Conservation (phyloP, 768 basidiomycete species). For the Macrolepiota fuliginosa region DNA sequence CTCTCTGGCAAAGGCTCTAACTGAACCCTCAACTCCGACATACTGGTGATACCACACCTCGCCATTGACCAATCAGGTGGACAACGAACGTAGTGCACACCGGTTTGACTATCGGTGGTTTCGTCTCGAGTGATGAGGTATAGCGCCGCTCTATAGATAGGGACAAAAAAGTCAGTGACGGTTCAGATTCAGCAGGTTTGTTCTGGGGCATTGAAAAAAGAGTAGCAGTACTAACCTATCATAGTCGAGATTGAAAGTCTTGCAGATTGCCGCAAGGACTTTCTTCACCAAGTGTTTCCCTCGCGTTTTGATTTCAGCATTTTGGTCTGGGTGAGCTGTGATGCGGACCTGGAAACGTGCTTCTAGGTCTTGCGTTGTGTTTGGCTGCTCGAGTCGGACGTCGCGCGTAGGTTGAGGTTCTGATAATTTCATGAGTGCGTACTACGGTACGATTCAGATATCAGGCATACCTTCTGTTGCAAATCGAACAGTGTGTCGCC, state of each 20-base stretch:
- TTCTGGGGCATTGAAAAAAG: background rate
- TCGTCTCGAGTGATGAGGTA: slow-evolving; percentile 13
- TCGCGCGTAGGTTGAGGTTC: background rate
- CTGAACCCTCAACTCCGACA: background rate
- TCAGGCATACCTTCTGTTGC: background rate
- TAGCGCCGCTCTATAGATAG: slow-evolving; percentile 17
- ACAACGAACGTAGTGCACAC: slow-evolving; percentile 18
- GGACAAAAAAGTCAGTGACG: background rate
- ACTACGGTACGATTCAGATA: too few species aligned
- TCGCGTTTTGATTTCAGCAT: slow-evolving; percentile 39
- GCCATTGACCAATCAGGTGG: slow-evolving; percentile 23
- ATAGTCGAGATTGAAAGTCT: slow-evolving; percentile 33
- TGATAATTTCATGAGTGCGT: background rate
- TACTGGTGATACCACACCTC: slow-evolving; percentile 16
- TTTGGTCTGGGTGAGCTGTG: slow-evolving; percentile 15
- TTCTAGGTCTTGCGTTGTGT: slow-evolving; percentile 2
- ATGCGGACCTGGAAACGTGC: slow-evolving; percentile 29
- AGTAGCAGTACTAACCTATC: slow-evolving; percentile 22
- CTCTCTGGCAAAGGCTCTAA: background rate
- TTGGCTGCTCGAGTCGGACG: slow-evolving; percentile 9
- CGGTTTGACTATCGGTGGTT: slow-evolving; percentile 11
- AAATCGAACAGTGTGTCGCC: background rate
- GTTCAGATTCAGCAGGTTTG: background rate
- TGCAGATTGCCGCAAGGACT: slow-evolving; percentile 38
- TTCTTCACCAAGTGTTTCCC: slow-evolving; percentile 38